Percentiles rank a stretch among this genome's conserved stretches.
phyloP scores from a whole-genome alignment of 2,329 filamentous ascomycete species.

The Xylaria arbuscula region DNA sequence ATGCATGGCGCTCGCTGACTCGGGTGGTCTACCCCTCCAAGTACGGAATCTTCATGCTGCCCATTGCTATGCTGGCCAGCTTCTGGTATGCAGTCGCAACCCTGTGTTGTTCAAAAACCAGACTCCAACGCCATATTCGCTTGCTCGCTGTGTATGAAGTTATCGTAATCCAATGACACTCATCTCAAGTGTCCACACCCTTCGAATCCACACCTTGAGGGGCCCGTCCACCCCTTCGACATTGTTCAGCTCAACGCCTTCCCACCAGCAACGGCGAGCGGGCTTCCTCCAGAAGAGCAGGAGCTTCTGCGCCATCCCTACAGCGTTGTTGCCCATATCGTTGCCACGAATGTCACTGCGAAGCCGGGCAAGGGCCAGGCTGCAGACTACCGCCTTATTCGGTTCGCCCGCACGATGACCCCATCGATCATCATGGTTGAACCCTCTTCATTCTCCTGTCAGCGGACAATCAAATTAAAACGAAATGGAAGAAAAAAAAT shows the following conservation, averaged over 20 bases:
- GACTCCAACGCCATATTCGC: slow-evolving; percentile 43
- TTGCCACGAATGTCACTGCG: slow-evolving; percentile 91
- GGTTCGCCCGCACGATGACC: slow-evolving; percentile 97
- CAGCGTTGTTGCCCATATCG: slow-evolving; percentile 78
- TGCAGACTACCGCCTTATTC: slow-evolving; percentile 98
- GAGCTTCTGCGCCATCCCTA: slow-evolving; percentile 98
- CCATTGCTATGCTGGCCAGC: slow-evolving; percentile 19
- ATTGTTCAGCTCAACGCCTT: slow-evolving; percentile 89
- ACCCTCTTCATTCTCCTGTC: slow-evolving; percentile 72
- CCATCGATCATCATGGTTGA: slow-evolving; percentile 95
- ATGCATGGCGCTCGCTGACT: background rate
- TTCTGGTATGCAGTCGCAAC: slow-evolving; percentile 32
- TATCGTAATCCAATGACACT: slow-evolving; percentile 87
- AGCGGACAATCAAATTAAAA: slow-evolving; percentile 24
- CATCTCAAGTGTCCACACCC: slow-evolving; percentile 99
- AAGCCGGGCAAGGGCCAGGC: slow-evolving; percentile 89
- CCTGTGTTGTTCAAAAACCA: slow-evolving; percentile 28
- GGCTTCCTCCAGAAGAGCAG: slow-evolving; percentile 98
- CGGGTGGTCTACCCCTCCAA: slow-evolving; percentile 7
- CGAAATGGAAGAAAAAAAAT: background rate
- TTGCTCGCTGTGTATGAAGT: slow-evolving; percentile 43
- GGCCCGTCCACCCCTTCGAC: slow-evolving; percentile 92
- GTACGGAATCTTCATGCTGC: slow-evolving; percentile 14
- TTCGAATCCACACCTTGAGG: slow-evolving; percentile 97
- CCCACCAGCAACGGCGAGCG: slow-evolving; percentile 97